phyloP scores from a whole-genome alignment of 441 rosid species.

The Mallotus japonicus region DNA sequence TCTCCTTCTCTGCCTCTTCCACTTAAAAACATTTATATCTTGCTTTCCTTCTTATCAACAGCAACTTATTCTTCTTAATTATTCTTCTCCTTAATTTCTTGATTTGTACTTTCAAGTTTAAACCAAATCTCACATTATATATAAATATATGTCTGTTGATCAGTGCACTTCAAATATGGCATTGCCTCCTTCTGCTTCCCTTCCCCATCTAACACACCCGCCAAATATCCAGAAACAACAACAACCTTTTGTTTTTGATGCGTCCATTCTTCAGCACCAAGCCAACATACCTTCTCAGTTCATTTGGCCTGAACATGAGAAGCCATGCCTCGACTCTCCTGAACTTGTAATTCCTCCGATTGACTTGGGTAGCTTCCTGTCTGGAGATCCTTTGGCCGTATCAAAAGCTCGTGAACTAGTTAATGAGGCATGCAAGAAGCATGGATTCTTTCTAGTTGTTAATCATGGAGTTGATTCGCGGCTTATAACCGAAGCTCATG shows the following conservation, averaged over 20 bases:
- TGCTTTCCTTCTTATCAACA: neutral
- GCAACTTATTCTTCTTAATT: neutral
- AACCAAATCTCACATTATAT: neutral
- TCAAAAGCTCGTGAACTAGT: conserved; percentile 50
- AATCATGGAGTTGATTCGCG: conserved; percentile 69
- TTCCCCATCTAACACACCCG: neutral
- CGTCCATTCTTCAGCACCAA: conserved; percentile 55
- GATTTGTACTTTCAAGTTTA: neutral
- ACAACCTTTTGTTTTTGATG: conserved; percentile 45
- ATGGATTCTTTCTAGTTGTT: conserved; percentile 84
- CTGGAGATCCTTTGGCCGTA: conserved; percentile 44
- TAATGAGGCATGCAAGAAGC: conserved; percentile 68
- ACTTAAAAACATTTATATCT: conserved; percentile 5
- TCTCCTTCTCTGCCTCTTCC: neutral
- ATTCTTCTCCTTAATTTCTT: neutral
- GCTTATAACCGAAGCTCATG: conserved; percentile 70
- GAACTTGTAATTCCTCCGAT: conserved; percentile 70
- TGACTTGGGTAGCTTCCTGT: conserved; percentile 58
- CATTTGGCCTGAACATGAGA: conserved; percentile 85
- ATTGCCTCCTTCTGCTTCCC: conserved; percentile 22
- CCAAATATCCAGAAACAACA: neutral
- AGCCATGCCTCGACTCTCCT: conserved; percentile 48
- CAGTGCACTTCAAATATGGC: conserved; percentile 11
- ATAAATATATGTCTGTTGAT: neutral
- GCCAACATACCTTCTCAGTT: conserved; percentile 63